Evolutionary conservation across 1,284 basidiomycete species (phyloP).

Genomic region (Ganoderma boninense): DNA sequence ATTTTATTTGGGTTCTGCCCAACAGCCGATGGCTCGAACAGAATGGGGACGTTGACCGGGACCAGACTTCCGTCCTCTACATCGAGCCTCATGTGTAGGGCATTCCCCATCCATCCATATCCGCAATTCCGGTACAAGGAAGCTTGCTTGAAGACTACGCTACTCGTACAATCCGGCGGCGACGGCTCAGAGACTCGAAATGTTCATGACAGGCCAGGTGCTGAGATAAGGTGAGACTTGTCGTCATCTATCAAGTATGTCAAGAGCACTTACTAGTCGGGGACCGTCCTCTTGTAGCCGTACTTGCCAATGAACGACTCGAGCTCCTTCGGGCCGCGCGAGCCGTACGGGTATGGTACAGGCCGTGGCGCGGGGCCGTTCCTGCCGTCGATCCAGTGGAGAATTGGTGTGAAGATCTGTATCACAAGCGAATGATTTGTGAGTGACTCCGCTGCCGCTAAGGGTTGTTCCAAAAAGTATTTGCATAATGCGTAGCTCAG

Average conservation of each 20-base stretch:
- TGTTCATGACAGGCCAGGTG: constrained; percentile 38
- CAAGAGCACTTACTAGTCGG: constrained; percentile 72
- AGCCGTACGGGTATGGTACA: constrained; percentile 87
- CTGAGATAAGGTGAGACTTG: constrained; percentile 16
- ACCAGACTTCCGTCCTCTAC: not conserved
- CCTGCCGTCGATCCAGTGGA: constrained; percentile 93
- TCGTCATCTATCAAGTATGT: too few relatives aligned
- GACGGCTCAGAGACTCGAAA: constrained; percentile 31
- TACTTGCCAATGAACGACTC: constrained; percentile 80
- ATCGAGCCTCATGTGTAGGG: not conserved
- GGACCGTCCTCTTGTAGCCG: constrained; percentile 77
- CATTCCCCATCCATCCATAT: not conserved
- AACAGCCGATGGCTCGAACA: not conserved
- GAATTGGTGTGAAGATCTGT: constrained; percentile 93
- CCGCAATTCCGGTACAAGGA: not conserved
- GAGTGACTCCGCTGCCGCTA: not conserved
- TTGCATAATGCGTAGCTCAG: too few relatives aligned
- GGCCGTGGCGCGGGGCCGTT: constrained; percentile 73
- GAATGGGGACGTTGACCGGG: not conserved
- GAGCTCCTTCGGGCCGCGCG: constrained; percentile 89
- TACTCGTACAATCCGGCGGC: constrained; percentile 29
- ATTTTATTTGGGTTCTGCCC: not conserved
- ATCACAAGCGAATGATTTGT: constrained; percentile 3
- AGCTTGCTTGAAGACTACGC: constrained; percentile 20
- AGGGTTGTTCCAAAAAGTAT: not conserved